Percentiles rank a stretch among this genome's conserved stretches.
Evolutionary conservation across 495 filamentous ascomycete species (phyloP).

Genomic region (Jackrogersella multiformis): DNA sequence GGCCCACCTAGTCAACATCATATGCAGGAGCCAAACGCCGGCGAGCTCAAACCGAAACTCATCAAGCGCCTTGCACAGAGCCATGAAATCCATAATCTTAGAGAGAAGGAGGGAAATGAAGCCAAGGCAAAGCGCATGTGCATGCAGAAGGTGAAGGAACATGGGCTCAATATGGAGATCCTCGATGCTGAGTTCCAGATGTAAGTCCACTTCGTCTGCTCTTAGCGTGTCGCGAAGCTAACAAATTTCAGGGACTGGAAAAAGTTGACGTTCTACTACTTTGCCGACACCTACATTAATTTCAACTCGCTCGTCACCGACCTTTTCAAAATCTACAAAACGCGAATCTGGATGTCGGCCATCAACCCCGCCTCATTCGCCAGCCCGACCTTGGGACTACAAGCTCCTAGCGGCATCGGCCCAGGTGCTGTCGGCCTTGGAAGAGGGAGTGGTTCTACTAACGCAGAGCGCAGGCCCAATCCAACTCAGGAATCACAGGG

Average conservation of each 20-base stretch:
- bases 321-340: conserved; percentile 98
- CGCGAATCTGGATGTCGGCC: conserved; percentile 98
- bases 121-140: conserved; percentile 97
- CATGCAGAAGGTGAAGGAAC: conserved; percentile 94
- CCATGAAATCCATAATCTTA: conserved; percentile 85
- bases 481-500: conserved; percentile 55
- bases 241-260: conserved; percentile 84
- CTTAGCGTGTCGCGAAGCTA: conserved; percentile 5
- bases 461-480: conserved; percentile 59
- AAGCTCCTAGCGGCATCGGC: conserved; percentile 70
- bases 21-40: conserved; percentile 75
- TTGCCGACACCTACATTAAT: conserved; percentile 97
- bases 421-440: conserved; percentile 65
- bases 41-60: conserved; percentile 90
- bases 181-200: conserved; percentile 99
- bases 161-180: conserved; percentile 97
- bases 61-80: conserved; percentile 92
- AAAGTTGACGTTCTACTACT: conserved; percentile 98
- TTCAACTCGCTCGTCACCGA: conserved; percentile 98
- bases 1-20: conserved; percentile 74
- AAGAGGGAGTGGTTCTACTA: conserved; percentile 48
- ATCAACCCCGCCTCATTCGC: conserved; percentile 98
- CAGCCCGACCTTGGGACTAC: conserved; percentile 77
- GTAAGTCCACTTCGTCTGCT: conserved; percentile 63
- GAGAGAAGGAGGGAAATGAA: conserved; percentile 96